Conservation (phyloP, 768 basidiomycete species). For the Pleurotus platypus region DNA sequence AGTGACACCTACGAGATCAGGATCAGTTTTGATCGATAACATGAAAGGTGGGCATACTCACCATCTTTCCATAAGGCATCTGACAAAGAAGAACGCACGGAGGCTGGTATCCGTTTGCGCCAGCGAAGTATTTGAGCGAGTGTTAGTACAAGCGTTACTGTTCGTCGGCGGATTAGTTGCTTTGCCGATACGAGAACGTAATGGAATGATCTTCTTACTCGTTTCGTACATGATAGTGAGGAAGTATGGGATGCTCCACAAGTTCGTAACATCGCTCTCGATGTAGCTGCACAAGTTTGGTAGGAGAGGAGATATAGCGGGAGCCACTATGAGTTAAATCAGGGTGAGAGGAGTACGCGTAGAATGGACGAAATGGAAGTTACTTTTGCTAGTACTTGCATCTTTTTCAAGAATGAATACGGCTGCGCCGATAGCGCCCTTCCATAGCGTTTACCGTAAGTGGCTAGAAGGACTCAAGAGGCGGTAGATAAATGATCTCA, state of each 20-base stretch:
- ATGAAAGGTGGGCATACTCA: neutral
- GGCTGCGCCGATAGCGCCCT: conserved; percentile 2
- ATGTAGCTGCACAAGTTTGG: conserved; percentile 6
- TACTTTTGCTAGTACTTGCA: conserved; percentile 1
- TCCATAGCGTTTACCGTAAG: neutral
- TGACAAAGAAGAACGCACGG: conserved; percentile 13
- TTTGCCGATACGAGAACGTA: no score
- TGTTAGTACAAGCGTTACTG: conserved; percentile 15
- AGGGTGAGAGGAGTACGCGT: no score
- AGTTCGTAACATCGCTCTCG: conserved; percentile 10
- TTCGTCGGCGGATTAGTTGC: neutral
- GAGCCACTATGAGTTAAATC: neutral
- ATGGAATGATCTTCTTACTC: conserved; percentile 6
- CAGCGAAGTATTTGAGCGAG: conserved; percentile 14
- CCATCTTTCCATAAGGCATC: conserved; percentile 17
- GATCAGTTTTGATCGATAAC: neutral
- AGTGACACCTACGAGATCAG: conserved; percentile 9
- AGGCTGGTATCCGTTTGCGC: conserved; percentile 11
- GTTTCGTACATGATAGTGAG: conserved; percentile 16
- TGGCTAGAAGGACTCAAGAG: no score
- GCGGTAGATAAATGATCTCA: neutral
- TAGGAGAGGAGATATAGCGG: neutral
- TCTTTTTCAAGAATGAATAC: neutral
- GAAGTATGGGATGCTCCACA: conserved; percentile 13
- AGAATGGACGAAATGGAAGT: no score